Percentiles rank a stretch among this genome's conserved stretches.
Evolutionary conservation across 306 rosid genomes (phyloP).

Genomic region (Spatholobus suberectus): DNA sequence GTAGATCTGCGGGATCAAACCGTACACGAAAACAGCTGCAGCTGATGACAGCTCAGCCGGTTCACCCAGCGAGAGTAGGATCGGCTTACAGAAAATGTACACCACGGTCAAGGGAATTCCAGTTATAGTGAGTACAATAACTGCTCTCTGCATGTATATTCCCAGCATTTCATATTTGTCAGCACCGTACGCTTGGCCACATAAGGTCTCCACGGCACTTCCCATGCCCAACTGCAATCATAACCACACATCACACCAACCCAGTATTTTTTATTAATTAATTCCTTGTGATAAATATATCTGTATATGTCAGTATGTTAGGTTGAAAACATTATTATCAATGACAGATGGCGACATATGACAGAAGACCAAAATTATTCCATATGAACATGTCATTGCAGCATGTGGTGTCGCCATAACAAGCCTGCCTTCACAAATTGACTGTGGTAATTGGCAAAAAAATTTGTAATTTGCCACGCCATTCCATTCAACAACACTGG

Average conservation of each 20-base stretch:
- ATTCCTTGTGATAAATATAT: too few relatives aligned
- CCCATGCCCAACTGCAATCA: slow-evolving; percentile 76
- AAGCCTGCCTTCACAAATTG: too few relatives aligned
- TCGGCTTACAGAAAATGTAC: slow-evolving; percentile 54
- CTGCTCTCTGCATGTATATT: slow-evolving; percentile 68
- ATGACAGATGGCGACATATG: too few relatives aligned
- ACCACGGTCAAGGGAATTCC: slow-evolving; percentile 54
- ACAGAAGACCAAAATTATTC: too few relatives aligned
- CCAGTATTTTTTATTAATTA: too few relatives aligned
- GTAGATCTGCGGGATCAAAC: slow-evolving; percentile 76
- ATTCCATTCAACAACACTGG: too few relatives aligned
- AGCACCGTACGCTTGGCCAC: slow-evolving; percentile 86
- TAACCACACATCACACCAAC: neutral
- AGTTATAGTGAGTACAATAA: slow-evolving; percentile 53
- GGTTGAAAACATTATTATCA: too few relatives aligned
- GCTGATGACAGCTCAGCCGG: slow-evolving; percentile 48
- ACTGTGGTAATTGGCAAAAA: too few relatives aligned
- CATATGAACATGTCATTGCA: too few relatives aligned
- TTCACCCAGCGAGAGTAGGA: slow-evolving; percentile 59
- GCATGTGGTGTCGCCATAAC: too few relatives aligned
- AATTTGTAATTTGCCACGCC: too few relatives aligned
- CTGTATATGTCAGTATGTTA: too few relatives aligned
- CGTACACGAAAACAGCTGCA: slow-evolving; percentile 66
- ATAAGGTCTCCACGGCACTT: slow-evolving; percentile 83
- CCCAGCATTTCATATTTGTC: slow-evolving; percentile 69